Percentiles rank a stretch among this genome's conserved stretches.
Conservation (phyloP, 2,329 filamentous ascomycete genomes). For the Sarocladium strictum region DNA sequence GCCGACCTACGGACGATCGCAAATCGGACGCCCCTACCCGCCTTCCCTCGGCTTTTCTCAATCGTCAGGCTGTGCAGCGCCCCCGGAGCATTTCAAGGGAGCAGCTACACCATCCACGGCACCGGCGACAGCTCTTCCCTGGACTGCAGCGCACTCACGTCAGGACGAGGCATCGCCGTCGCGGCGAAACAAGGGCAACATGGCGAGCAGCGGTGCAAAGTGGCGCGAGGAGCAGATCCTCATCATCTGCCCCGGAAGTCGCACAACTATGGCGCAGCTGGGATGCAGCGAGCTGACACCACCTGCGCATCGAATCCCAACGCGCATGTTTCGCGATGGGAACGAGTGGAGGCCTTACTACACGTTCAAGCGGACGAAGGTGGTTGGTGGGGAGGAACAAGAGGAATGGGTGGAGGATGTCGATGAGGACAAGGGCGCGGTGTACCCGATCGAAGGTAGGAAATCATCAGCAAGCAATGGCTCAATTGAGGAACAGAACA, state of each 20-base stretch:
- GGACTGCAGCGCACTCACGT: constrained; percentile 11
- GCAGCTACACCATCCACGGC: constrained; percentile 6
- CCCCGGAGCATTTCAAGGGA: not conserved
- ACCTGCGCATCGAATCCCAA: constrained; percentile 77
- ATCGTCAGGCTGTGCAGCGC: not conserved
- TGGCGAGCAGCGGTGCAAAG: constrained; percentile 52
- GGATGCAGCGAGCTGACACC: constrained; percentile 88
- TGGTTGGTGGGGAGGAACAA: constrained; percentile 41
- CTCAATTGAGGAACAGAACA: not conserved
- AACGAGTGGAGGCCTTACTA: constrained; percentile 72
- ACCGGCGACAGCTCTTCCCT: constrained; percentile 6
- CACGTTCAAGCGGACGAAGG: constrained; percentile 60
- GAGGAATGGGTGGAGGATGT: constrained; percentile 84
- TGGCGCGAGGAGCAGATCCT: constrained; percentile 61
- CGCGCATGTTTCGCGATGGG: constrained; percentile 90
- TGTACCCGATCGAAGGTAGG: constrained; percentile 72
- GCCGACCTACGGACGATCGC: not conserved
- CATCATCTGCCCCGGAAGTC: constrained; percentile 76
- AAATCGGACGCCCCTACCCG: not conserved
- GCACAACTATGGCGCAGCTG: constrained; percentile 84
- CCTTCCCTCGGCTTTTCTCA: not conserved
- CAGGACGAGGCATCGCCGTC: constrained; percentile 5
- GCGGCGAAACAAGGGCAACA: constrained; percentile 22
- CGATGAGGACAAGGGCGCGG: constrained; percentile 79
- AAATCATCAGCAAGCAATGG: not conserved